Evolutionary conservation across 495 filamentous ascomycete genomes (phyloP).

Genomic region (Aspergillus steynii): DNA sequence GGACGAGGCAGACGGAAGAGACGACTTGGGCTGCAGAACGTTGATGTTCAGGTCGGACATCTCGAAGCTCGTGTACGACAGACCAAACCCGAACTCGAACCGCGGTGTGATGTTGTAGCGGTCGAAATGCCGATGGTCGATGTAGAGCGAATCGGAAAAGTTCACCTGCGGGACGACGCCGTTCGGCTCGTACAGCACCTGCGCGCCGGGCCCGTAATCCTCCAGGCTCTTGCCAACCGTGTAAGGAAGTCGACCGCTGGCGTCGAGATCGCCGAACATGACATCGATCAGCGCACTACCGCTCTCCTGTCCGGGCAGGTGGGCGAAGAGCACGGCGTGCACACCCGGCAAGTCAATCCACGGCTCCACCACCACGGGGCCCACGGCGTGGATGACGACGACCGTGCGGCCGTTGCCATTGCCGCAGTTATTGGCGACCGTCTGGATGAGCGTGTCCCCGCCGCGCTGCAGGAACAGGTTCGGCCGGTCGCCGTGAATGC

Average conservation of each 20-base stretch:
- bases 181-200: slow-evolving; percentile 75
- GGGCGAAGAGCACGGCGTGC: slow-evolving; percentile 80
- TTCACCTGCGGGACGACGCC: slow-evolving; percentile 77
- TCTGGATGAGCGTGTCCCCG: slow-evolving; percentile 69
- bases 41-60: slow-evolving; percentile 59
- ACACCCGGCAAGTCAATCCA: slow-evolving; percentile 82
- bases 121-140: slow-evolving; percentile 94
- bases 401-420: slow-evolving; percentile 67
- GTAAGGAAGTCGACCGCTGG: slow-evolving; percentile 85
- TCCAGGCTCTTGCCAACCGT: slow-evolving; percentile 79
- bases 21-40: slow-evolving; percentile 54
- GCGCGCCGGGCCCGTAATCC: slow-evolving; percentile 80
- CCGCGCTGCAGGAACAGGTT: slow-evolving; percentile 76
- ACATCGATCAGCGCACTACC: slow-evolving; percentile 84
- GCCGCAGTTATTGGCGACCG: slow-evolving; percentile 71
- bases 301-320: slow-evolving; percentile 88
- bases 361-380: slow-evolving; percentile 78
- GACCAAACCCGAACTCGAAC: slow-evolving; percentile 72
- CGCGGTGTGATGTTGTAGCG: slow-evolving; percentile 63
- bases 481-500: slow-evolving; percentile 78
- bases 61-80: slow-evolving; percentile 79
- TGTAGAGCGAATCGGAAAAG: slow-evolving; percentile 79
- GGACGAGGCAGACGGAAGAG: slow-evolving; percentile 61
- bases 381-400: slow-evolving; percentile 88
- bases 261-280: slow-evolving; percentile 81